A percentile compares a stretch with the other conserved stretches of the same genome.
phyloP scores from a whole-genome alignment of 2,329 filamentous ascomycete genomes.

The Dactylellina sp. region DNA sequence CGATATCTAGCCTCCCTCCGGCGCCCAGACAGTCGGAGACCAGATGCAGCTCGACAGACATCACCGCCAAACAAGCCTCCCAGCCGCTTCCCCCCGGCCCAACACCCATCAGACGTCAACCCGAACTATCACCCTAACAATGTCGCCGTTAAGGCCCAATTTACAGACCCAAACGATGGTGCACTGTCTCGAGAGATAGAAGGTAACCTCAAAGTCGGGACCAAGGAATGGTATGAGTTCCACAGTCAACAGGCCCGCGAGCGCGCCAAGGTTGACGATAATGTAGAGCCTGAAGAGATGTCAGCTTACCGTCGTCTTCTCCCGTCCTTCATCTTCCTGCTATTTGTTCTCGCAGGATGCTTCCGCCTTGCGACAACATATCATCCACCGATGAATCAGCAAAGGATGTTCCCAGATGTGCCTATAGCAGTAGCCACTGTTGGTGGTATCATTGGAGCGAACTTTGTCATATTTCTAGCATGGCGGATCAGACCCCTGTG shows the following conservation, averaged over 20 bases:
- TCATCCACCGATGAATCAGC: conserved; percentile 66
- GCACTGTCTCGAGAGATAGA: conserved; percentile 8
- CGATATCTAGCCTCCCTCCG: conserved; percentile 31
- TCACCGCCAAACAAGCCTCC: neutral
- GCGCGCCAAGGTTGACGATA: conserved; percentile 20
- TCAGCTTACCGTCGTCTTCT: conserved; percentile 61
- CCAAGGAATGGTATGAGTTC: conserved; percentile 41
- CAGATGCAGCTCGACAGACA: neutral
- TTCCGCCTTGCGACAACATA: conserved; percentile 63
- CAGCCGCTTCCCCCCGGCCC: neutral
- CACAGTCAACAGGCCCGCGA: conserved; percentile 19
- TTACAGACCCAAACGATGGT: conserved; percentile 13
- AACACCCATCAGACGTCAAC: neutral
- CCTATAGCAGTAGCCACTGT: conserved; percentile 75
- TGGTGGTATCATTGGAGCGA: conserved; percentile 71
- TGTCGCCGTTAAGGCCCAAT: neutral
- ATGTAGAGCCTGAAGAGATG: conserved; percentile 44
- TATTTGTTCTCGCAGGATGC: conserved; percentile 61
- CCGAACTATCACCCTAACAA: neutral
- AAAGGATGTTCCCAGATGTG: conserved; percentile 71
- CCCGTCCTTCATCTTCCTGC: conserved; percentile 62
- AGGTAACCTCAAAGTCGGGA: conserved; percentile 28
- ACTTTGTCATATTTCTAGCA: conserved; percentile 69
- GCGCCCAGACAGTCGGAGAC: conserved; percentile 15
- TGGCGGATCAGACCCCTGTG: conserved; percentile 77